Evolutionary conservation across 208 protist species (phyloP).

Genomic region (Phytomonas sp.): DNA sequence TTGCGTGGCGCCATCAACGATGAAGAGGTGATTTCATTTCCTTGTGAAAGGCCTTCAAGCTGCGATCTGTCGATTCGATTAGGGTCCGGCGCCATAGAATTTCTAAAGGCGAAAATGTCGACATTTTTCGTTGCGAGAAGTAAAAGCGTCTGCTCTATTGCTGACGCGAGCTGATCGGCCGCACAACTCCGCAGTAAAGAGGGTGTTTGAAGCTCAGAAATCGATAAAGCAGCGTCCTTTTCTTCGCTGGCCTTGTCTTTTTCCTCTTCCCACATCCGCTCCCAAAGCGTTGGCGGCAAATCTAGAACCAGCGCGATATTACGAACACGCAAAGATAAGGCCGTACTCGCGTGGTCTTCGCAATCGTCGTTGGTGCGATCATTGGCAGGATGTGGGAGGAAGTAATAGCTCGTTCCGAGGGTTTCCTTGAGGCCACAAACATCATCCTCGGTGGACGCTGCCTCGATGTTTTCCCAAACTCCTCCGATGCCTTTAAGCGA

Average conservation of each 20-base stretch:
- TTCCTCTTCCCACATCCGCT: background rate
- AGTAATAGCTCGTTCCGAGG: constrained; percentile 27
- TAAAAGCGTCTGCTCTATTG: constrained; percentile 26
- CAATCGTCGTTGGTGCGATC: background rate
- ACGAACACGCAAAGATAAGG: background rate
- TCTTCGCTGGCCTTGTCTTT: background rate
- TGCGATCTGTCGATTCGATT: background rate
- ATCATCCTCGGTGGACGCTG: background rate
- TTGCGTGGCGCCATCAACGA: background rate
- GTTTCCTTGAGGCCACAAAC: constrained; percentile 10
- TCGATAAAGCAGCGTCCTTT: background rate
- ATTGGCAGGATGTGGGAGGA: background rate
- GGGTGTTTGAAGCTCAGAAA: background rate
- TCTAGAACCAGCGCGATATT: constrained; percentile 31
- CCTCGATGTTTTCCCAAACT: constrained; percentile 4
- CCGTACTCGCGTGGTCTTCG: background rate
- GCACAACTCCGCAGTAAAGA: background rate
- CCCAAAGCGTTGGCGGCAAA: constrained; percentile 14
- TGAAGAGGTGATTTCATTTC: background rate
- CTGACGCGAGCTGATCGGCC: constrained; percentile 25
- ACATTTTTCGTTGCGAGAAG: constrained; percentile 34
- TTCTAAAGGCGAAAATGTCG: constrained; percentile 32
- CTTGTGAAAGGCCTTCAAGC: background rate
- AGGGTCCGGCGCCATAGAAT: background rate
- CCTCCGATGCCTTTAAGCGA: constrained; percentile 15